Conservation (phyloP, 306 rosid species). For the Ochetophila trinervis region DNA sequence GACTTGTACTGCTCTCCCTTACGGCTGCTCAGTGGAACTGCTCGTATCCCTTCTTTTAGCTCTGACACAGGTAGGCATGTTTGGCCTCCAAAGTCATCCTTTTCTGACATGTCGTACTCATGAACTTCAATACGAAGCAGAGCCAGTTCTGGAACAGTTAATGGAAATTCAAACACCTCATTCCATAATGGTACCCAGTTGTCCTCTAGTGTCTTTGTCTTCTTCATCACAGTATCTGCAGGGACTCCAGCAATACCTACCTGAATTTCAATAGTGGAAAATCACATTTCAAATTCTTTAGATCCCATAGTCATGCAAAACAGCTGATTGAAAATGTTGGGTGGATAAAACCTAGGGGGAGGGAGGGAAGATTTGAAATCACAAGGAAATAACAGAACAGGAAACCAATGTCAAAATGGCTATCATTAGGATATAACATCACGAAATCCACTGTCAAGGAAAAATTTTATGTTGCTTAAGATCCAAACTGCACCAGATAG, state of each 20-base stretch:
- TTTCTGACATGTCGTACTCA: constrained; percentile 95
- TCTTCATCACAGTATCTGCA: constrained; percentile 64
- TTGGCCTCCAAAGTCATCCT: constrained; percentile 98
- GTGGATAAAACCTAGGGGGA: not conserved
- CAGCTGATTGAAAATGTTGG: not conserved
- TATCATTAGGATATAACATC: not conserved
- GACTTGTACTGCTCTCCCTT: constrained; percentile 70
- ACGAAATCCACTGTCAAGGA: not conserved
- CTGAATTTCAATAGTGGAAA: constrained; percentile 34
- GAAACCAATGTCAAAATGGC: not conserved
- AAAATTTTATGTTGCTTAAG: not conserved
- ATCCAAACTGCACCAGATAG: not conserved
- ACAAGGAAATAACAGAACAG: no score
- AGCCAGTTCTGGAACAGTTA: constrained; percentile 78
- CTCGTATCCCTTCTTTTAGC: constrained; percentile 71
- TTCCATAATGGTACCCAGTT: constrained; percentile 88
- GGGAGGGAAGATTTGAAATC: not conserved
- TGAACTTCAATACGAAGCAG: constrained; percentile 90
- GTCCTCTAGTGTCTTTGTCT: constrained; percentile 76
- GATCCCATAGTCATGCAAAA: not conserved
- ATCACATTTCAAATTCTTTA: constrained; percentile 12
- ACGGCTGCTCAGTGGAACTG: constrained; percentile 48
- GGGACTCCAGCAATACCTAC: constrained; percentile 96
- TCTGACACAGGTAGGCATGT: constrained; percentile 76
- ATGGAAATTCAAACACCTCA: constrained; percentile 70